These are phyloP conservation scores for Serpula lacrymans DNA, from an alignment of 768 basidiomycete genomes.

Conservation along the genomic window DNA sequence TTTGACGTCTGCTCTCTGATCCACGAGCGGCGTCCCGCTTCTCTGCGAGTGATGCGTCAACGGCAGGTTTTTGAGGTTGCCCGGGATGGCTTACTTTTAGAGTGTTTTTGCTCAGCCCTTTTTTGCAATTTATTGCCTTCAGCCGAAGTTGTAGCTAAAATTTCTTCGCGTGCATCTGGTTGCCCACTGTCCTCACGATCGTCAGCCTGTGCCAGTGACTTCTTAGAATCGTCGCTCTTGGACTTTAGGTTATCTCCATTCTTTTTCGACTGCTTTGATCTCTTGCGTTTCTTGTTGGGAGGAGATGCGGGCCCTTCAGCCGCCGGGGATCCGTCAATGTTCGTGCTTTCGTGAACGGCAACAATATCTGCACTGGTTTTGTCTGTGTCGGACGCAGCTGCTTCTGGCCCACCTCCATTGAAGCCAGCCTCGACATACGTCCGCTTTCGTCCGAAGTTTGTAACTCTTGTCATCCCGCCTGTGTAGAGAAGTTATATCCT, in stretches of 20 bases:
- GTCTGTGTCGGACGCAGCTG: conserved; percentile 8
- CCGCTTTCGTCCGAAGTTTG: conserved; percentile 72
- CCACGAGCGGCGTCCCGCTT: no score
- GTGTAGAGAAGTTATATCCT: no score
- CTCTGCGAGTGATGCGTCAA: no score
- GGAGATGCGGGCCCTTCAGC: conserved; percentile 18
- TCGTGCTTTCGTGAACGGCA: neutral
- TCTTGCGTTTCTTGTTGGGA: conserved; percentile 60
- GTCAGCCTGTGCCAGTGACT: conserved; percentile 3
- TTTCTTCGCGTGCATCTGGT: no score
- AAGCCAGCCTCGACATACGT: conserved; percentile 68
- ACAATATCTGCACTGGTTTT: neutral
- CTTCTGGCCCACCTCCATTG: conserved; percentile 15
- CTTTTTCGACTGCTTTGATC: conserved; percentile 44
- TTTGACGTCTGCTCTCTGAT: conserved; percentile 63
- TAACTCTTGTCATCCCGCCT: conserved; percentile 68
- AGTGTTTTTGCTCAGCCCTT: no score
- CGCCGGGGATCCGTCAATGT: neutral
- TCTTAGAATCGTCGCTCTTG: conserved; percentile 1
- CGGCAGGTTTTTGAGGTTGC: no score
- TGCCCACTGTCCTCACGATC: conserved; percentile 6
- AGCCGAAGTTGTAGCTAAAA: conserved; percentile 8
- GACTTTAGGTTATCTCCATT: conserved; percentile 26
- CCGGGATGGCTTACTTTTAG: no score
- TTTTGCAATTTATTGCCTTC: conserved; percentile 18